Evolutionary conservation across 306 rosid species (phyloP), one percentile per base, ranked within the genome.

Genomic region (Notholithocarpus densiflorus): DNA sequence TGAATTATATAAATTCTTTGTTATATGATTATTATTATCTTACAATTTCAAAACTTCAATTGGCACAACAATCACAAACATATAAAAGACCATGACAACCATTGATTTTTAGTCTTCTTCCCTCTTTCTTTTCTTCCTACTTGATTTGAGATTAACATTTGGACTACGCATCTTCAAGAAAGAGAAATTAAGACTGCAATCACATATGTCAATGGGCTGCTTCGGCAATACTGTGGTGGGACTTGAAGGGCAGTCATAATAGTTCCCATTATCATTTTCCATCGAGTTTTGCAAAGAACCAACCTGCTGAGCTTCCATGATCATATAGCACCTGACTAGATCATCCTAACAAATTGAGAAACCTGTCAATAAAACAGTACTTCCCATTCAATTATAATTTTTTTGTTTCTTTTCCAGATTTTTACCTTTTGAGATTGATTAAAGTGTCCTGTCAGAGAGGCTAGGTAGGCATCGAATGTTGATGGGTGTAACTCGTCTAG

Each of bases 171-270:
- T 51, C 54, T 56, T 78, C 29, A 73, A 80, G 40, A 77, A 70
- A 53, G 77, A 80, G 21, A 73, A 71, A 77, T 81, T 78, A 23
- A 73, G 62, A 52, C 51, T 61, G 71, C 15, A 65, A 64, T 77
- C 56, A 54, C 18, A 7, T 19, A 73, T 21, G 55, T 21, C 26
- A 54, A 12, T 52, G 17, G 71, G 75, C 27, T 79, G 80, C 83
- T 84, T 73, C 78, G 73, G 62, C 71, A 89, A 27, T 18, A 87
- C 90, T 1, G 89, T 87, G 1, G 90, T 89, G 23, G 88, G 93
- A 77, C 90, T 87, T 73, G 84, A 74, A 71, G 87, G 86, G 74
- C 78, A 73, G 75, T 31, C 23, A 61, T 75, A 26, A 31, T 57
- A 26, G 20, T 31, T 24, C 23, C 15, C 84, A 20, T 72, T 23